Base-by-base conservation (phyloP, 495 filamentous ascomycete genomes). In the Lasiosphaeriaceae sp. region DNA sequence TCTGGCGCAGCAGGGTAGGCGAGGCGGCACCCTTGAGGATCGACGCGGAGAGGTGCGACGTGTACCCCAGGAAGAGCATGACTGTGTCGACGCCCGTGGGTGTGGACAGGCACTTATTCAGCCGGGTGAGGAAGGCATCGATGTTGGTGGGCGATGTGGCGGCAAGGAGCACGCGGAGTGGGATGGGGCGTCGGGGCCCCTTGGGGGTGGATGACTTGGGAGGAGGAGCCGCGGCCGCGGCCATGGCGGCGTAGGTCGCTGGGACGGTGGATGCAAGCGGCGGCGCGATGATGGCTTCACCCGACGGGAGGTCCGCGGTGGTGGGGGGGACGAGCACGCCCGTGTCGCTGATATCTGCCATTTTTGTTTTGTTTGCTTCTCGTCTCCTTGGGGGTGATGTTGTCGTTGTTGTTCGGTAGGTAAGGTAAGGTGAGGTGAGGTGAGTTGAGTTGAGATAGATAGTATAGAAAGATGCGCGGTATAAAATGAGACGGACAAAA, bases 11-110 rank as follows among this genome's bases (percentile, higher is more conserved):
- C 41, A 76, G 69, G 39, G 74, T 66, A 34, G 68, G 71, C 52
- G 67, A 65, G 17, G 67, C 63, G 31, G 67, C 62, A 12, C 63
- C 46, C 16, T 65, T 61, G 55, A 80, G 74, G 48, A 76, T 55
- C 0, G 73, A 59, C 35, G 75, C 66, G n/a, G 66, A 54, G 35
- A 86, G 71, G 52, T 82, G 74, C 43, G 78, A 76, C 43, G 83
- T 80, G 74, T 93, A 90, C 61, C 86, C 84, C 59, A 86, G 67
- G 53, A 84, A 79, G 43, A 80, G 74, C 55, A 89, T 78, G 39
- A 80, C 71, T 11, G 79, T 80, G 73, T 89, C 86, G 59, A 84
- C 84, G 63, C 81, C 81, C 5, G 75, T 55, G 31, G 83, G 83
- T 5, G 77, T 83, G 52, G 80, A 77, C 47, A 88, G 73, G 61